These are phyloP conservation scores for Microascus cirrosus DNA, from an alignment of 2,329 filamentous ascomycete species.

Conservation along the genomic window DNA sequence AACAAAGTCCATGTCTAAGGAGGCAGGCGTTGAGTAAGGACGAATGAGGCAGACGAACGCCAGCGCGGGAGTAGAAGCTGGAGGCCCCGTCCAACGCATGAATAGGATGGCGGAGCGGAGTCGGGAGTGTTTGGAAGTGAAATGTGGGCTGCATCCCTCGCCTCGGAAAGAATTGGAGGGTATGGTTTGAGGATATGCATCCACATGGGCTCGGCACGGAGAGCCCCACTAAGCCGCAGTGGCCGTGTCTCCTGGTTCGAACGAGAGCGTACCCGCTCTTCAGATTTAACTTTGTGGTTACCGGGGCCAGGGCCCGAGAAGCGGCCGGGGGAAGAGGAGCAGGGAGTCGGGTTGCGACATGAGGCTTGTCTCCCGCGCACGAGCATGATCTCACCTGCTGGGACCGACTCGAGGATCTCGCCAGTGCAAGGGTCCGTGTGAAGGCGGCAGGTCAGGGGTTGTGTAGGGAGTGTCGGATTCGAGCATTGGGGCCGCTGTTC, in stretches of 20 bases:
- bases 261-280: background rate
- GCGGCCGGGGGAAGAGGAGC: background rate
- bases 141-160: constrained; percentile 1
- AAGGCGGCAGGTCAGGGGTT: background rate
- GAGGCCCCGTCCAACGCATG: constrained; percentile 1
- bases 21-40: background rate
- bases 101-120: background rate
- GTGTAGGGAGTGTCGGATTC: background rate
- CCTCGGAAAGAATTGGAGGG: background rate
- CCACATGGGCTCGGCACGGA: background rate
- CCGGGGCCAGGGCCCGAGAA: background rate
- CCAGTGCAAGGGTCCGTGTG: background rate
- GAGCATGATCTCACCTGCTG: background rate
- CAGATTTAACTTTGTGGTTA: background rate
- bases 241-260: background rate
- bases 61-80: background rate
- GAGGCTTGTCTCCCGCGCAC: constrained; percentile 2
- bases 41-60: background rate
- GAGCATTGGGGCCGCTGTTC: background rate
- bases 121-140: constrained; percentile 2
- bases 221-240: background rate
- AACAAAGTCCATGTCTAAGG: background rate
- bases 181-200: background rate
- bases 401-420: background rate
- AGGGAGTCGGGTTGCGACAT: background rate